phyloP scores from a whole-genome alignment of 2,329 filamentous ascomycete species.

The Emericellopsis atlantica region DNA sequence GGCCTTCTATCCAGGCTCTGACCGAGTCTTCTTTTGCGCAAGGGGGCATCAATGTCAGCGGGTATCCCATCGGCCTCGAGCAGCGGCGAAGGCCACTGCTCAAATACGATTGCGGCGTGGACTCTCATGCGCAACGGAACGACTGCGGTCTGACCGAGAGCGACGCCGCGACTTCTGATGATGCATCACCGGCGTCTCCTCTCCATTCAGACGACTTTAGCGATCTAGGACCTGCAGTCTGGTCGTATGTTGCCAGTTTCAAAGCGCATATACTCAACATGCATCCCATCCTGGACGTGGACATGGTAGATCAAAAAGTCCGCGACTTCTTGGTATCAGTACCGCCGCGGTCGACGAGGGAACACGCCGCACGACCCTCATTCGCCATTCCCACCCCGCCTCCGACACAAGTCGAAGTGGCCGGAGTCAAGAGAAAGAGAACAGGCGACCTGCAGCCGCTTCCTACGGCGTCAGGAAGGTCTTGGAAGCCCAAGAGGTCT shows the following conservation, averaged over 20 bases:
- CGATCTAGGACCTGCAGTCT: conserved; percentile 42
- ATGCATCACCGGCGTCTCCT: conserved; percentile 38
- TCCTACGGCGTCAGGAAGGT: conserved; percentile 21
- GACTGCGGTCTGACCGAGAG: conserved; percentile 23
- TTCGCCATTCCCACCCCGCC: conserved; percentile 17
- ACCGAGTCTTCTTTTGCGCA: conserved; percentile 36
- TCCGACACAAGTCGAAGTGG: conserved; percentile 11
- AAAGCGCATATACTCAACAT: conserved; percentile 50
- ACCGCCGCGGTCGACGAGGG: conserved; percentile 15
- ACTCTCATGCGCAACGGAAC: conserved; percentile 43
- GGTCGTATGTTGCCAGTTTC: conserved; percentile 42
- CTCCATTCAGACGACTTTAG: conserved; percentile 46
- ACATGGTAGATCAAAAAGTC: conserved; percentile 38
- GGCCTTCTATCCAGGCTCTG: conserved; percentile 55
- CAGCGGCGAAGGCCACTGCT: conserved; percentile 61
- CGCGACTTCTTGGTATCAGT: conserved; percentile 36
- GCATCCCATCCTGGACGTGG: conserved; percentile 48
- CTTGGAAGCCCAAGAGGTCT: conserved; percentile 46
- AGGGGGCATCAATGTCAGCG: conserved; percentile 42
- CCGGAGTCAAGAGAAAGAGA: conserved; percentile 42
- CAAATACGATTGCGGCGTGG: conserved; percentile 70
- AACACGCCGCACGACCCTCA: conserved; percentile 13
- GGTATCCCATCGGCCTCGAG: conserved; percentile 69
- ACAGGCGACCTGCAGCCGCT: conserved; percentile 21
- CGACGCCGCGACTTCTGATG: conserved; percentile 28